Evolutionary conservation across 352 stramenopile genomes (phyloP), one percentile per base, ranked within the genome.

Genomic region (Globisporangium nodosum): DNA sequence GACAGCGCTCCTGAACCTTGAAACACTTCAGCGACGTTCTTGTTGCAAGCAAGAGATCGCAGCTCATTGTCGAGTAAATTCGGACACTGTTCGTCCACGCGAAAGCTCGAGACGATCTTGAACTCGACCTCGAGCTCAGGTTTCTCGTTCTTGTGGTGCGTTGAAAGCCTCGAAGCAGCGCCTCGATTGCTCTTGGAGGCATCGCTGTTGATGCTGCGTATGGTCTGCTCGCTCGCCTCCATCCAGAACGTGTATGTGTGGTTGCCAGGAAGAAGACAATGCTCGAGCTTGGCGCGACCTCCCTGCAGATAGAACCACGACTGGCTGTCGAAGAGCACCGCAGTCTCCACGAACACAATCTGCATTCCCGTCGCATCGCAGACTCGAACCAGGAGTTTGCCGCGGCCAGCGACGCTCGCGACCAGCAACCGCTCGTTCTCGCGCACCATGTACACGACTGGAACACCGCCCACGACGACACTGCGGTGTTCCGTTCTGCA

Each of bases 171-270:
- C 39, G 33, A 30, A 33, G 30, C 57, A 46, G 40, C 24, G 12
- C 37, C 5, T 9, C 13, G 5, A 4, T 42, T 42, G 37, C 37
- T 16, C 13, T 16, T 18, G 37, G 18, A 4, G 5, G 8, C 5
- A 2, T 42, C 37, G 42, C 45, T 55, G 13, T n/a, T 56, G 59
- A 9, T 63, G 13, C 24, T 58, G 57, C 18, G 60, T 24, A 45
- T 65, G 46, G 49, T 57, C 43, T 52, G 11, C 59, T 1, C 20
- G 1, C 43, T 68, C 51, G 27, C 56, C 53, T 86, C 69, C 33
- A 85, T 70, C 82, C 82, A 92, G 52, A 92, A 88, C 6, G 79
- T 82, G 58, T 92, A 92, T 11, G 84, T 65, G 52, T 85, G 70
- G 48, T 74, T 61, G 46, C 82, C 81, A 49, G 78, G 73, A 8